Percentiles rank a stretch among this genome's conserved stretches.
Conservation (phyloP, 257 asterid genomes). For the Solanum rostratum region DNA sequence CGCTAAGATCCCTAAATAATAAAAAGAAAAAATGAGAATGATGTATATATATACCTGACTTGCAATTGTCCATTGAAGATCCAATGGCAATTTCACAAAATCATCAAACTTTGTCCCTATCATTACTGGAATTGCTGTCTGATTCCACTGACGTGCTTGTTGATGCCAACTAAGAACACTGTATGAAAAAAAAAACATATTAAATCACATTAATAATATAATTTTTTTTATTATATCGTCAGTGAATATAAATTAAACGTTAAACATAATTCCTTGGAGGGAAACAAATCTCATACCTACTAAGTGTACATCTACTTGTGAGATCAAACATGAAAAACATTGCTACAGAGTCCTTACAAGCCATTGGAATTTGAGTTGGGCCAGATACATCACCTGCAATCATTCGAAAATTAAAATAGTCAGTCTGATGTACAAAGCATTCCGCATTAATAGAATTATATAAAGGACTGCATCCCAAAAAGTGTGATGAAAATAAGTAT, state of each 20-base stretch:
- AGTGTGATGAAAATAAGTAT: neutral
- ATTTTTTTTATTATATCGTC: neutral
- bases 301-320: conserved; percentile 65
- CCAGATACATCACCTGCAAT: conserved; percentile 39
- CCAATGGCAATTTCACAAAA: conserved; percentile 66
- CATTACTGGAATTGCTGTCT: conserved; percentile 69
- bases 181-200: neutral
- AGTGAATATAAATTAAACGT: neutral
- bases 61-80: conserved; percentile 77
- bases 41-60: conserved; percentile 40
- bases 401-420: neutral
- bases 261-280: neutral
- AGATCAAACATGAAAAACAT: conserved; percentile 82
- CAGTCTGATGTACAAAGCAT: neutral
- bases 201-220: neutral
- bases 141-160: conserved; percentile 70
- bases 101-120: conserved; percentile 92
- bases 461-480: rapidly evolving
- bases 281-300: conserved; percentile 27
- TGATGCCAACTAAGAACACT: conserved; percentile 73
- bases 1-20: neutral
- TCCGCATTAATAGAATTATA: rapidly evolving
- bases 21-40: neutral
- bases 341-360: conserved; percentile 68
- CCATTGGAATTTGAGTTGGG: conserved; percentile 38